Conservation (phyloP, 2,329 filamentous ascomycete species). For the Nothophoma quercina region DNA sequence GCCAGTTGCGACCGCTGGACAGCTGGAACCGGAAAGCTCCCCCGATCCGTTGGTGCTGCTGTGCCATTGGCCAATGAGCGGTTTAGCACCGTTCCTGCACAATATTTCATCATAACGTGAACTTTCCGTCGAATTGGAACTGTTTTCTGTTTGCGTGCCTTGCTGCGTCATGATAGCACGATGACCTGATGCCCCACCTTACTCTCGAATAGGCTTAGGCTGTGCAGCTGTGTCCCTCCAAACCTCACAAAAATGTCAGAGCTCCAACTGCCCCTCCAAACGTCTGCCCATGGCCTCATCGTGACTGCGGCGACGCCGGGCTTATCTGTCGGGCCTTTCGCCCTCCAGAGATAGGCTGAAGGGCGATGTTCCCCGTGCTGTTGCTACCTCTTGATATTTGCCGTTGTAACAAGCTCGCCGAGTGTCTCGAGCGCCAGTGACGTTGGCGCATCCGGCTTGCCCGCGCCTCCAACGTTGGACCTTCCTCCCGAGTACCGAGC, state of each 20-base stretch:
- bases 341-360: background rate
- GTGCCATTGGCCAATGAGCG: slow-evolving; percentile 22
- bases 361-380: too few species aligned
- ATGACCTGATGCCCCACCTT: slow-evolving; percentile 16
- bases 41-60: slow-evolving; percentile 22
- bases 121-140: slow-evolving; percentile 24
- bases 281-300: slow-evolving; percentile 14
- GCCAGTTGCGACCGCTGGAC: slow-evolving; percentile 10
- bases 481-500: slow-evolving; percentile 6
- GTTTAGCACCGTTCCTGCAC: slow-evolving; percentile 15
- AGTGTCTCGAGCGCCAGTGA: background rate
- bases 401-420: background rate
- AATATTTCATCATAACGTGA: slow-evolving; percentile 32
- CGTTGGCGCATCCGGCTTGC: slow-evolving; percentile 10
- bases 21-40: slow-evolving; percentile 18
- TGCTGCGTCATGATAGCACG: slow-evolving; percentile 18
- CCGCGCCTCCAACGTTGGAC: slow-evolving; percentile 9
- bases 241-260: background rate
- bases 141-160: slow-evolving; percentile 16
- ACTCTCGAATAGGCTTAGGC: background rate
- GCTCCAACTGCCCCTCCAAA: slow-evolving; percentile 2
- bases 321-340: background rate
- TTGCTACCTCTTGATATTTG: background rate
- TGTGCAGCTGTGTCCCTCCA: background rate
- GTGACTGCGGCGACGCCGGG: background rate